A percentile compares a stretch with the other conserved stretches of the same genome.
phyloP scores from a whole-genome alignment of 345 rosid species.

The Lenwebbia sp. region DNA sequence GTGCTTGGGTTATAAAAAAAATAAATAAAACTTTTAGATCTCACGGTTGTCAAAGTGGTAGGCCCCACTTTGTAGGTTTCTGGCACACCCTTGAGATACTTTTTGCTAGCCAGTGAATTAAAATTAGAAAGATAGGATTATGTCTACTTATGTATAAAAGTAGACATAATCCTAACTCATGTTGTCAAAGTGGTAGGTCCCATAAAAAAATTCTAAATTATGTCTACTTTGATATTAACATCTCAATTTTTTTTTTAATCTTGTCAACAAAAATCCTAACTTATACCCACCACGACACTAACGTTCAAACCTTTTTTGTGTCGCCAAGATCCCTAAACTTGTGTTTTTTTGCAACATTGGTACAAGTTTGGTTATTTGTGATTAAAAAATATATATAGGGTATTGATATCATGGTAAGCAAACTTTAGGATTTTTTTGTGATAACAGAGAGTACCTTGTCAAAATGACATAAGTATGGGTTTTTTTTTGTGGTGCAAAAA shows the following conservation, averaged over 20 bases:
- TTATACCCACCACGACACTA: too few relatives aligned
- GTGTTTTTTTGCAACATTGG: neutral
- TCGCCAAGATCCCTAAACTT: neutral
- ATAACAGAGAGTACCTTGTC: neutral
- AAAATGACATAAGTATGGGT: neutral
- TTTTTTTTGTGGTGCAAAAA: neutral
- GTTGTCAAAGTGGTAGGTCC: too few relatives aligned
- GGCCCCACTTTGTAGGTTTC: neutral
- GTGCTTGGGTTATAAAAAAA: neutral
- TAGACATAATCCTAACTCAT: too few relatives aligned
- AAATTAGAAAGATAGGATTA: neutral
- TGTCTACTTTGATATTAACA: neutral
- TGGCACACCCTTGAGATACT: neutral
- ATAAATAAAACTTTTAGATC: neutral
- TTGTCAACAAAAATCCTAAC: too few relatives aligned
- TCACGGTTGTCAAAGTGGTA: neutral
- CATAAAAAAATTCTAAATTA: neutral
- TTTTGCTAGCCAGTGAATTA: neutral
- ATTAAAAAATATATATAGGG: neutral
- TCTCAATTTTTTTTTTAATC: neutral
- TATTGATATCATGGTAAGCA: neutral
- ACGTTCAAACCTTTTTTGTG: neutral
- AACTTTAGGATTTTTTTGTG: neutral
- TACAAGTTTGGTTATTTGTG: neutral
- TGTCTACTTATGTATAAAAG: too few relatives aligned